Conservation (phyloP, 2,329 filamentous ascomycete species). For the Diaporthe ilicicola region DNA sequence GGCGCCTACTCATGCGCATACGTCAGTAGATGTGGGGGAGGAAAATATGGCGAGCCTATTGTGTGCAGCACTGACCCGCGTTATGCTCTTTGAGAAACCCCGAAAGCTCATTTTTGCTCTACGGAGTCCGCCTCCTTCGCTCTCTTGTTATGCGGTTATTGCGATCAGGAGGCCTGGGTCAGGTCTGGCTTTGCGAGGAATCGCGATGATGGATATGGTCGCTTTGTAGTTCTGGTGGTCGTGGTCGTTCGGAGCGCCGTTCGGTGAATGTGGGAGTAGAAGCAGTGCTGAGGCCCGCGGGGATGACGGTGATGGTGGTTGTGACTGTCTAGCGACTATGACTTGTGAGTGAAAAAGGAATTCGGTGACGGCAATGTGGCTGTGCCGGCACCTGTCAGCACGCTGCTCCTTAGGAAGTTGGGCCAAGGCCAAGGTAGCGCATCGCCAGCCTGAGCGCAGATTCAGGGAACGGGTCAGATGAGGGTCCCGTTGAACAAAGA, state of each 20-base stretch:
- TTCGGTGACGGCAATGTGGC: slow-evolving; percentile 25
- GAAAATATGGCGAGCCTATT: not conserved
- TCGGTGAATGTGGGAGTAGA: not conserved
- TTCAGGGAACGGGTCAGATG: slow-evolving; percentile 18
- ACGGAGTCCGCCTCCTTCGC: not conserved
- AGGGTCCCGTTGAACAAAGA: slow-evolving; percentile 12
- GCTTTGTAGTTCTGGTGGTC: no score
- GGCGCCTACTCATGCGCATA: slow-evolving; percentile 67
- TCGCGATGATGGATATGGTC: not conserved
- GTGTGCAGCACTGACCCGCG: slow-evolving; percentile 68
- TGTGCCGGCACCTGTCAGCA: slow-evolving; percentile 29
- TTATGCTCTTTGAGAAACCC: slow-evolving; percentile 90
- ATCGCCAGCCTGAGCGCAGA: slow-evolving; percentile 17
- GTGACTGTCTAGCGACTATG: slow-evolving; percentile 3
- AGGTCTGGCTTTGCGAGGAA: not conserved
- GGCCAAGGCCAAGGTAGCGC: slow-evolving; percentile 20
- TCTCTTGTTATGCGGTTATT: not conserved
- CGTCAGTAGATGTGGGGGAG: slow-evolving; percentile 36
- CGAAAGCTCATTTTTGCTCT: slow-evolving; percentile 87
- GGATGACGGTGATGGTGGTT: not conserved
- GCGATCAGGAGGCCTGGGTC: not conserved
- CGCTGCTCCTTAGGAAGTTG: slow-evolving; percentile 5
- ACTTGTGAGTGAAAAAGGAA: slow-evolving; percentile 13
- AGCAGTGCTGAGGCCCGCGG: not conserved
- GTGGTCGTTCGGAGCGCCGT: not conserved